Evolutionary conservation across 2,329 filamentous ascomycete species (phyloP), one percentile per base, ranked within the genome.

Genomic region (Fusarium sacchari): DNA sequence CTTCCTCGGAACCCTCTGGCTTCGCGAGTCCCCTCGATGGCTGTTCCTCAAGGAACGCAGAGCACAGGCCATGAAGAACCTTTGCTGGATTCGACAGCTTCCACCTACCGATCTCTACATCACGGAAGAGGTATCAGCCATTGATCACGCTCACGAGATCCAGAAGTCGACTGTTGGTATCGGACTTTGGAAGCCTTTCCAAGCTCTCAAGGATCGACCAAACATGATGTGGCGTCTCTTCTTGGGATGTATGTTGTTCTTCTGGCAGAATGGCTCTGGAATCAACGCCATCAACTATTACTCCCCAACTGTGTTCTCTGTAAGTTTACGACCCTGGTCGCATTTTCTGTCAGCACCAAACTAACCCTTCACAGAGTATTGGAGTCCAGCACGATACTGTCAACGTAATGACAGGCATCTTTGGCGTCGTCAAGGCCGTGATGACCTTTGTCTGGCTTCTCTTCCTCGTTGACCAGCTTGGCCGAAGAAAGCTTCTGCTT

Each of bases 221-320:
- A 76, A 65, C 88, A 92, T 90, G 49, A 85, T 86, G 64, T 90
- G 87, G 80, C 87, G 90, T 47, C 86, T 93, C 71, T 88, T 91
- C 77, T 84, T 92, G 24, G 90, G 90, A 57, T 87, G 88, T 30
- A 88, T 90, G 76, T 83, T 93, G 20, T 92, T 92, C 84, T 84
- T 92, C 72, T 92, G 88, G 86, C 91, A 93, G 79, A 92, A 92
- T 70, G 88, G 89, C 12, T 87, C 85, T 0, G 91, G 91, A 15
- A 76, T 76, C n/a, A 76, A 76, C 14, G 74, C 74, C 9, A 76
- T 76, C 42, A 76, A 76, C 66, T 76, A 76, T 42, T 76, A 76
- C 39, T 76, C 74, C 6, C 74, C 73, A 7, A 76, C 74, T 10
- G 75, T 76, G 28, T 76, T 76, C 20, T 67, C 68, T 3, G 74